Base-by-base conservation (phyloP, 495 filamentous ascomycete species). In the Daldinia caldariorum region DNA sequence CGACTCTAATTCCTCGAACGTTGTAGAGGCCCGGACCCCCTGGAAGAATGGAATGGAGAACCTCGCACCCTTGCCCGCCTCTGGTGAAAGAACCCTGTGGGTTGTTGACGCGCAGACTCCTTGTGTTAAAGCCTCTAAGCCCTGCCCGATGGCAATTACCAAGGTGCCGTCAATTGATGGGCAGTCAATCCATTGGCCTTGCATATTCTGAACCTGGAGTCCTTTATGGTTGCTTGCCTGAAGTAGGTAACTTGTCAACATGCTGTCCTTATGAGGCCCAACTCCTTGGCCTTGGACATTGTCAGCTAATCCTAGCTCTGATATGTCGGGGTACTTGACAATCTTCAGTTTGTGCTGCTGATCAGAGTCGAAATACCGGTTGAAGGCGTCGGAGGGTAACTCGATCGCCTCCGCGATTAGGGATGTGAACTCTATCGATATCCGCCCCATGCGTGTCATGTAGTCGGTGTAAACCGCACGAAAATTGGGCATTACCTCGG, bases 281-380 rank as follows among this genome's bases (percentile, higher is more conserved):
- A 97, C 93, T 20, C 94, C 94, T 73, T 91, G 89, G 9, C 86
- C 84, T 55, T 84, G 80, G 0, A 53, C 72, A 38, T 79, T 79
- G 10, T 81, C 74, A 3, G 29, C 55, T 8, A 81, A 66, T 12
- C 79, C 79, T 6, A 89, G 75, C 65, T 78, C 75, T 4, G 83
- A 77, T 0, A 87, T 79, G 73, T 91, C 88, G 0, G 91, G 90
- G 71, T 97, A 97, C 78, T 95, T 96, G 69, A 97, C 88, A 62
- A 97, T 92, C 76, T 98, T 98, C 41, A 97, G 82, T 73, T 95
- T 94, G 81, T 97, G 92, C 83, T 97, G 90, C 79, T 94, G 90
- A 3, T 82, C 78, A 16, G 69, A 78, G 63, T 96, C 93, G 79
- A 92, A 96, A 83, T 96, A 98, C 63, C 87, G 85, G 71, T 90